phyloP scores from a whole-genome alignment of 306 rosid genomes.

The Abrus pulchellus region DNA sequence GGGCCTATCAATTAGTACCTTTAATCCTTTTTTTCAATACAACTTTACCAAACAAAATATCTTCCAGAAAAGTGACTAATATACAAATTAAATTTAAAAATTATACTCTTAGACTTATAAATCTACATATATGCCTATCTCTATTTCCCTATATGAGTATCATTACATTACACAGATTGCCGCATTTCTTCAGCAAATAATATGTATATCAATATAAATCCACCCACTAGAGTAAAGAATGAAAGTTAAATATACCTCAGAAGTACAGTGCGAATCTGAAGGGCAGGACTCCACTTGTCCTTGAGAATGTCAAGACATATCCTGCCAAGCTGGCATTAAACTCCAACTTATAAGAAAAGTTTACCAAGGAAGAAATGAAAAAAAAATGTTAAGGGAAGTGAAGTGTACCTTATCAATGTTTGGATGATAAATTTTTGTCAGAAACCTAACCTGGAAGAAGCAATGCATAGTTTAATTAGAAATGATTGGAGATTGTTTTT shows the following conservation, averaged over 20 bases:
- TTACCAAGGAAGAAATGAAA: not conserved
- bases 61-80: not conserved
- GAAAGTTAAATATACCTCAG: slow-evolving; percentile 66
- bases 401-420: slow-evolving; percentile 91
- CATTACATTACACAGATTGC: not conserved
- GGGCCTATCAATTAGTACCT: not conserved
- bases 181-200: slow-evolving; percentile 32
- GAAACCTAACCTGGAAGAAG: slow-evolving; percentile 84
- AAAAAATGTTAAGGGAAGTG: slow-evolving; percentile 18
- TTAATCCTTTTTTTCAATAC: not conserved
- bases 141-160: not conserved
- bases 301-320: slow-evolving; percentile 94
- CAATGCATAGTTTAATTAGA: slow-evolving; percentile 21
- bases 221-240: slow-evolving; percentile 4
- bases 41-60: not conserved
- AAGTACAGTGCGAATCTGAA: slow-evolving; percentile 91
- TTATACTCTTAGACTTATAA: slow-evolving; percentile 11
- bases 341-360: slow-evolving; percentile 31
- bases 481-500: not conserved
- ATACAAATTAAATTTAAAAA: not conserved
- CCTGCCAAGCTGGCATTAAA: slow-evolving; percentile 80
- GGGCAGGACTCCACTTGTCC: slow-evolving; percentile 96
- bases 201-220: not conserved
- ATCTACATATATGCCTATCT: not conserved
- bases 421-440: slow-evolving; percentile 96